Evolutionary conservation across 2,329 filamentous ascomycete genomes (phyloP).

Genomic region (Zymoseptoria tritici): DNA sequence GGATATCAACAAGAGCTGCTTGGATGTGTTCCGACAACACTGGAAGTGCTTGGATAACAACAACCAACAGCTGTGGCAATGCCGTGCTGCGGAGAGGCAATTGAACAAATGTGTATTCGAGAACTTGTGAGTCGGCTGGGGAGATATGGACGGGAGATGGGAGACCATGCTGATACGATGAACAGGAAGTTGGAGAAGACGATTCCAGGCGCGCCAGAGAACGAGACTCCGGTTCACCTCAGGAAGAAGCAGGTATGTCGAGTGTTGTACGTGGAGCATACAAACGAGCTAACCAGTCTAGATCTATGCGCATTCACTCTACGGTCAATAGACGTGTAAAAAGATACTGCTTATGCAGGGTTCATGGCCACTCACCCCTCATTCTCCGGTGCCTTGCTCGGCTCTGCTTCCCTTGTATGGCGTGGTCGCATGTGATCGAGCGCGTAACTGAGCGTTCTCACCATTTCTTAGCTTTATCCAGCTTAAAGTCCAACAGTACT

Average conservation of each 20-base stretch:
- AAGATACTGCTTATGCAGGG: slow-evolving; percentile 1
- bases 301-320: slow-evolving; percentile 6
- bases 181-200: slow-evolving; percentile 44
- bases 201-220: slow-evolving; percentile 44
- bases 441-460: not conserved
- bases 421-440: not conserved
- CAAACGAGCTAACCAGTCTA: not conserved
- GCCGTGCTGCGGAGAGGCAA: slow-evolving; percentile 76
- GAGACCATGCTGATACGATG: not conserved
- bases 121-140: slow-evolving; percentile 64
- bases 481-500: not conserved
- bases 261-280: not conserved
- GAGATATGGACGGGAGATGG: not conserved
- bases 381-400: not conserved
- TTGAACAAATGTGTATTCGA: slow-evolving; percentile 94
- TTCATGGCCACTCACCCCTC: not conserved
- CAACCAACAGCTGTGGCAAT: slow-evolving; percentile 97
- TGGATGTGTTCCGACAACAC: slow-evolving; percentile 84
- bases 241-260: slow-evolving; percentile 38
- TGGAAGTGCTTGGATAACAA: slow-evolving; percentile 95
- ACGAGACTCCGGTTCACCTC: slow-evolving; percentile 43
- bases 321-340: slow-evolving; percentile 7
- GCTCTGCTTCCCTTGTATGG: not conserved
- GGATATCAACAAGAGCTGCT: slow-evolving; percentile 92
- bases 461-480: not conserved